Evolutionary conservation across 139 green algal genomes (phyloP), one percentile per base, ranked within the genome.

Genomic region (Chlorella sp.): DNA sequence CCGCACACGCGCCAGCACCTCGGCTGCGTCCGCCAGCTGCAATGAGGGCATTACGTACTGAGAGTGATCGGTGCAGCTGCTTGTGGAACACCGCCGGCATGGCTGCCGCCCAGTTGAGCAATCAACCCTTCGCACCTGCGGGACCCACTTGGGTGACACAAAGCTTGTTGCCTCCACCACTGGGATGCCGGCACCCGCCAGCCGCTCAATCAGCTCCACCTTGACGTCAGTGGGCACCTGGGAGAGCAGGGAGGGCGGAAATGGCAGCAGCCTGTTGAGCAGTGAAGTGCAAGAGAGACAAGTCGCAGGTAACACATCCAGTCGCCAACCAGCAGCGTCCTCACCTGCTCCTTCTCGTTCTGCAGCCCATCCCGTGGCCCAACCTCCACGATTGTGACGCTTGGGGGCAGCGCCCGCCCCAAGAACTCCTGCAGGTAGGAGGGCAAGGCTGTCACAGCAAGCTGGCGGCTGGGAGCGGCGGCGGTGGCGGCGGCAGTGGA

Each of bases 121-220:
- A n/a, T n/a, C n/a, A n/a, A n/a, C n/a, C n/a, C n/a, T 51, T 51
- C 51, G 2, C 51, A 60, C 51, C 51, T 60, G 96, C 1, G 95
- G 95, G 74, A 98, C 95, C 92, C 93, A 96, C 71, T 98, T 98
- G 20, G 95, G 96, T 7, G 92, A 96, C 44, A 98, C 96, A 89
- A 98, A 99, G 80, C 82, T 93, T 23, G 96, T 98, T 4, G 91
- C 92, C 75, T 99, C 96, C 0, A 98, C 91, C 2, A 87, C 85
- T 5, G 78, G 79, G 78, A 97, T 76, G 0, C 95, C 95, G 9
- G 93, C 91, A 2, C 64, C 84, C 9, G 88, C 87, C 47, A 98
- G 83, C 30, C 78, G 44, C 44, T 96, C 75, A 4, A 98, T 95
- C 23, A 98, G 90, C 20, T 87, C 62, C 12, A 98, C 86, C 74